phyloP scores from a whole-genome alignment of 306 rosid genomes.

The Vachellia pachyceras region DNA sequence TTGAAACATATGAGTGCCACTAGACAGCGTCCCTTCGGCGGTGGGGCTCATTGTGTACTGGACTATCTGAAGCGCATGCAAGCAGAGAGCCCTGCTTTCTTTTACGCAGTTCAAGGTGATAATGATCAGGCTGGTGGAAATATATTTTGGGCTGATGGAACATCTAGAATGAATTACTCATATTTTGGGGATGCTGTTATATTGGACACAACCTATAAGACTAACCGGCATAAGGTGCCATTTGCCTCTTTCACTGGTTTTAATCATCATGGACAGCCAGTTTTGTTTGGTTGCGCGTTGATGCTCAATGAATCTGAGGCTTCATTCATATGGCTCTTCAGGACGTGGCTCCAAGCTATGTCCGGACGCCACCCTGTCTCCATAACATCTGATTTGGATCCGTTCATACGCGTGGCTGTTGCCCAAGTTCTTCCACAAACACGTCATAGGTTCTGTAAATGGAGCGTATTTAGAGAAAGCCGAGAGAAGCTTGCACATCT shows the following conservation, averaged over 20 bases:
- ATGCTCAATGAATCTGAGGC: slow-evolving; percentile 70
- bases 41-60: slow-evolving; percentile 74
- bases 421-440: slow-evolving; percentile 71
- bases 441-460: slow-evolving; percentile 71
- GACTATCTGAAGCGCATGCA: slow-evolving; percentile 87
- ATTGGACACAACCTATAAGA: slow-evolving; percentile 72
- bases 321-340: slow-evolving; percentile 73
- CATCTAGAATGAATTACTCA: slow-evolving; percentile 66
- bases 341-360: slow-evolving; percentile 86
- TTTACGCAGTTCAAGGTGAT: slow-evolving; percentile 69
- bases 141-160: slow-evolving; percentile 84
- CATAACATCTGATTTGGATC: slow-evolving; percentile 76
- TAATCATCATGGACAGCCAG: slow-evolving; percentile 84
- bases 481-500: slow-evolving; percentile 65
- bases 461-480: slow-evolving; percentile 70
- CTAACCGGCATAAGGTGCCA: slow-evolving; percentile 60
- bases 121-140: slow-evolving; percentile 61
- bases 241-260: slow-evolving; percentile 75
- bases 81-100: slow-evolving; percentile 80
- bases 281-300: slow-evolving; percentile 81
- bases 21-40: slow-evolving; percentile 71
- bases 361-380: slow-evolving; percentile 71
- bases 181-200: slow-evolving; percentile 82
- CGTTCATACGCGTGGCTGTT: slow-evolving; percentile 68
- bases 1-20: slow-evolving; percentile 61